Conservation (phyloP, 2,329 filamentous ascomycete species). For the Penicillium sp. region DNA sequence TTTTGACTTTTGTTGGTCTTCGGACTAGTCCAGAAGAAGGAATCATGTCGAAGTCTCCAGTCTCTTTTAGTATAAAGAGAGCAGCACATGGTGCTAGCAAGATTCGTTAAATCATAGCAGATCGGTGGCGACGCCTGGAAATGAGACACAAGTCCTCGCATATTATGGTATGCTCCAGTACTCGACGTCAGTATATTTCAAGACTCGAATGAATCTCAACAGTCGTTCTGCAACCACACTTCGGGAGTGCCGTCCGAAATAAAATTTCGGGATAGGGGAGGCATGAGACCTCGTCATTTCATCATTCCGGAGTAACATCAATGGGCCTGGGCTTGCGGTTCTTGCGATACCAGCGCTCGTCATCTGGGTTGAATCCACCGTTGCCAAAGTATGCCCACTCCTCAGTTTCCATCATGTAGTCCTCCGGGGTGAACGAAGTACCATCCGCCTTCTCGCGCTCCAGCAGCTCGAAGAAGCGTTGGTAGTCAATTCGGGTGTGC, state of each 20-base stretch:
- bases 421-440: constrained; percentile 79
- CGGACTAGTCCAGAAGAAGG: too few relatives aligned
- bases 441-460: constrained; percentile 63
- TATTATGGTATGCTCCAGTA: too few relatives aligned
- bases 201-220: too few relatives aligned
- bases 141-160: too few relatives aligned
- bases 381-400: constrained; percentile 96
- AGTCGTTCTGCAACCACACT: background rate
- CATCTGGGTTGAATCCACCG: constrained; percentile 89
- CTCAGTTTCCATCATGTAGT: constrained; percentile 87
- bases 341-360: constrained; percentile 85
- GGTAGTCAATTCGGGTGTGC: constrained; percentile 92
- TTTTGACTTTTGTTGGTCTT: too few relatives aligned
- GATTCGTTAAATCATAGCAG: background rate
- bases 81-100: background rate
- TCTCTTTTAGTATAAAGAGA: background rate
- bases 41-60: background rate
- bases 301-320: constrained; percentile 10
- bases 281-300: background rate
- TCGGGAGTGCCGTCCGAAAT: constrained; percentile 10
- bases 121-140: background rate
- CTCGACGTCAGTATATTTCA: background rate
- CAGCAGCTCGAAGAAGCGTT: constrained; percentile 81
- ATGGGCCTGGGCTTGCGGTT: constrained; percentile 56
- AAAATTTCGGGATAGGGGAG: constrained; percentile 1